phyloP scores from a whole-genome alignment of 371 early-diverging fungal species.

The Nosema granulosis region DNA sequence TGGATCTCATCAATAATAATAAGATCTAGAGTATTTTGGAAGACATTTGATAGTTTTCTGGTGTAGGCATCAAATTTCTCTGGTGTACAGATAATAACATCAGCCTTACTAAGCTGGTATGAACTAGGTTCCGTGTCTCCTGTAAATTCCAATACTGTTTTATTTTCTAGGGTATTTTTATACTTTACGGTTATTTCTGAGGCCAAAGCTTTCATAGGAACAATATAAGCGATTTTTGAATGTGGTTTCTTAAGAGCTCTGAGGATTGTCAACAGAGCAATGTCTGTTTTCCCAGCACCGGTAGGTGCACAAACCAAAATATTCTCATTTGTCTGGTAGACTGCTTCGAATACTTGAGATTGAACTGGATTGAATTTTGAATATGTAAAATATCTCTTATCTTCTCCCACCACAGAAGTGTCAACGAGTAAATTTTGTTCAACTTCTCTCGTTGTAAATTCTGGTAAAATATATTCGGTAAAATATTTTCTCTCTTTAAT shows the following conservation, averaged over 20 bases:
- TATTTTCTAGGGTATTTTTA: constrained; percentile 73
- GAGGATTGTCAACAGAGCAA: constrained; percentile 74
- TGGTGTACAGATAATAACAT: constrained; percentile 96
- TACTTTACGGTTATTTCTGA: constrained; percentile 92
- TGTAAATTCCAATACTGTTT: constrained; percentile 83
- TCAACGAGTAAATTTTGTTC: constrained; percentile 17
- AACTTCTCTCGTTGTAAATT: constrained; percentile 13
- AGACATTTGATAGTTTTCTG: constrained; percentile 72
- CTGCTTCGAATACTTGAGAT: constrained; percentile 87
- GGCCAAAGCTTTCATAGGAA: constrained; percentile 98
- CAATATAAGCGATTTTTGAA: constrained; percentile 92
- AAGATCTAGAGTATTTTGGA: constrained; percentile 74
- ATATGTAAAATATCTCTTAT: constrained; percentile 59
- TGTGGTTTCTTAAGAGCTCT: constrained; percentile 62
- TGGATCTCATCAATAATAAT: constrained; percentile 98
- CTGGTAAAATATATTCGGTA: constrained; percentile 48
- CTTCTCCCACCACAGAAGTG: constrained; percentile 5
- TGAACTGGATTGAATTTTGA: constrained; percentile 91
- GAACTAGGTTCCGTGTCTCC: constrained; percentile 91
- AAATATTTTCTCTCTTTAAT: constrained; percentile 26
- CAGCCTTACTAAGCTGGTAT: constrained; percentile 82
- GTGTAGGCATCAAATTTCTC: constrained; percentile 99
- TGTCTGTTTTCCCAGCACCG: constrained; percentile 89
- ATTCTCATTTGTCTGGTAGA: constrained; percentile 78
- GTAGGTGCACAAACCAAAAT: constrained; percentile 91